Evolutionary conservation across 2,329 filamentous ascomycete species (phyloP).

Genomic region (Hypoxylon sp.): DNA sequence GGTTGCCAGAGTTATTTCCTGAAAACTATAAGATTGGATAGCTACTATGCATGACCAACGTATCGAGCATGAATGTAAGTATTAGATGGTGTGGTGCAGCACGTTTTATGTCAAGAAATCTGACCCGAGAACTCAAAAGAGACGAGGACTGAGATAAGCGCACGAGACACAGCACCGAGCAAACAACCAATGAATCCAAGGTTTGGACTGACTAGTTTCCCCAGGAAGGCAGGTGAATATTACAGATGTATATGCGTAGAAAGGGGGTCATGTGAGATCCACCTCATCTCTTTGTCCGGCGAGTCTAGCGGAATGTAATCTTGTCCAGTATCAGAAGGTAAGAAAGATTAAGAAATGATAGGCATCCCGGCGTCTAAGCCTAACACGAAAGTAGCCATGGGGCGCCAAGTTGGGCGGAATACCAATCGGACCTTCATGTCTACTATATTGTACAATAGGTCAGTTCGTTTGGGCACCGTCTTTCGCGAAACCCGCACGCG

Average conservation of each 20-base stretch:
- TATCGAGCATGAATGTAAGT: background rate
- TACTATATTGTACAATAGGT: slow-evolving; percentile 1
- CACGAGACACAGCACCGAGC: slow-evolving; percentile 9
- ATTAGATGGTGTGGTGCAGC: slow-evolving; percentile 24
- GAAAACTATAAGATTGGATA: background rate
- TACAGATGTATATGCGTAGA: background rate
- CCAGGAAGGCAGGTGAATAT: slow-evolving; percentile 31
- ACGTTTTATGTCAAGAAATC: slow-evolving; percentile 31
- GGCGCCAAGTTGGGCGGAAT: slow-evolving; percentile 15
- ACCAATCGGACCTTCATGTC: slow-evolving; percentile 25
- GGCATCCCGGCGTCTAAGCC: slow-evolving; percentile 27
- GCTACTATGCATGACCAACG: slow-evolving; percentile 2
- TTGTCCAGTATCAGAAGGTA: slow-evolving; percentile 21
- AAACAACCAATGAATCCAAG: slow-evolving; percentile 21
- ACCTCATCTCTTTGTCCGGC: slow-evolving; percentile 22
- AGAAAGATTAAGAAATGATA: slow-evolving; percentile 11
- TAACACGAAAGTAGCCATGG: slow-evolving; percentile 18
- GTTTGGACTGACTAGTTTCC: slow-evolving; percentile 10
- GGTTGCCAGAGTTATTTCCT: slow-evolving; percentile 1
- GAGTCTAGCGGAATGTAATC: slow-evolving; percentile 23
- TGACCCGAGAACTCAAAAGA: slow-evolving; percentile 17
- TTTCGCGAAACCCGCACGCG: slow-evolving; percentile 16
- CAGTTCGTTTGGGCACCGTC: slow-evolving; percentile 14
- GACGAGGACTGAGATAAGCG: slow-evolving; percentile 21
- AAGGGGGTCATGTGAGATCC: slow-evolving; percentile 23